Conservation (phyloP, 2,329 filamentous ascomycete species). For the Colletotrichum destructivum region DNA sequence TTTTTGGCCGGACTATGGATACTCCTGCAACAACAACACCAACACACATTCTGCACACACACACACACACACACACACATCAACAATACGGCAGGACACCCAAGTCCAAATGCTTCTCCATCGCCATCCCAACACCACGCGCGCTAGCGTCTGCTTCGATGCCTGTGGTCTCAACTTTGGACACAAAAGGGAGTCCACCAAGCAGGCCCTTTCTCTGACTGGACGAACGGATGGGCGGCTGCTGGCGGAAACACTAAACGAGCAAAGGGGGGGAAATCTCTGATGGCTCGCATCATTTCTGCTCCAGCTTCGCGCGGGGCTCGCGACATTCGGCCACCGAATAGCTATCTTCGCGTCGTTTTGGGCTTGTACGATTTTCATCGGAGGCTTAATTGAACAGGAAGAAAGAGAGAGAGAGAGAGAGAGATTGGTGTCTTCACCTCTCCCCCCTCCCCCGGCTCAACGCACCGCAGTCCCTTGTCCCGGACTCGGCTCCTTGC, state of each 20-base stretch:
- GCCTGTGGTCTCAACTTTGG: not conserved
- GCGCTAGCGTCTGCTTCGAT: not conserved
- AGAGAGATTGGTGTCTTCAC: not conserved
- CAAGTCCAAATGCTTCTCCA: too few species aligned
- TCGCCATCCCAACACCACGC: too few species aligned
- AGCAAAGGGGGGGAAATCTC: slow-evolving; percentile 10
- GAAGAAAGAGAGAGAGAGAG: too few species aligned
- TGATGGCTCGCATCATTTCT: slow-evolving; percentile 11
- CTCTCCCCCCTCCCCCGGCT: not conserved
- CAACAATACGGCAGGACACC: too few species aligned
- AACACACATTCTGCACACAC: not conserved
- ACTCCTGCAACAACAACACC: not conserved
- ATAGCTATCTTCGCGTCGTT: slow-evolving; percentile 1
- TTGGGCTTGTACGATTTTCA: not conserved
- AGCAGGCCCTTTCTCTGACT: slow-evolving; percentile 1
- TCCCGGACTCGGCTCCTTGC: not conserved
- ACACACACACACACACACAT: too few species aligned
- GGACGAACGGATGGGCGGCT: not conserved
- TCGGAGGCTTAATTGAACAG: not conserved
- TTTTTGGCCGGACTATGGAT: slow-evolving; percentile 6
- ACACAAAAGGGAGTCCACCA: not conserved
- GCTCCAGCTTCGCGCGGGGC: slow-evolving; percentile 22
- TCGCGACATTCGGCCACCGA: not conserved
- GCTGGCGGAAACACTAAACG: slow-evolving; percentile 25
- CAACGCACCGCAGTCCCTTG: not conserved